Evolutionary conservation across 2,329 filamentous ascomycete species (phyloP), one percentile per base, ranked within the genome.

Genomic region (Colletotrichum chlorophyti): DNA sequence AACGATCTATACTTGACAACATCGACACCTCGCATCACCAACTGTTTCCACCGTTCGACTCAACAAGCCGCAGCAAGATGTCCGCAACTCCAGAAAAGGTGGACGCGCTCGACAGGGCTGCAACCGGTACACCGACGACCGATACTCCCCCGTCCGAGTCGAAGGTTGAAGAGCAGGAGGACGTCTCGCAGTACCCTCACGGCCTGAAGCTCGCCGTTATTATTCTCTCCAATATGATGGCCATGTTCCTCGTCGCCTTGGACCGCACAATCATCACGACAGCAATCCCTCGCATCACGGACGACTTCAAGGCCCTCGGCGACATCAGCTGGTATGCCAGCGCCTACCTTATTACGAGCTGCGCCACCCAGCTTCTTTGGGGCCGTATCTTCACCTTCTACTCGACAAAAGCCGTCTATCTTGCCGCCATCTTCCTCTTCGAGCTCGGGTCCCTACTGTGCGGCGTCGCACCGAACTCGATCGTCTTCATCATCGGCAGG

Each of bases 241-340:
- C 53, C 24, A 61, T 66, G 34, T 66, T 66, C 48, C 52, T 65
- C n/a, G 60, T 66, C 14, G 64, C 65, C n/a, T 50, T 66, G 15
- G 65, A 65, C 21, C 66, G 68, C 60, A 71, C 70, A 9, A 75
- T 76, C 51, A 70, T 76, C 38, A 64, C 73, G 8, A 76, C 71
- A 3, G 76, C 76, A 3, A 76, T 78, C 50, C 76, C 76, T 5
- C 70, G 69, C 35, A 78, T 78, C 58, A 78, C 75, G 0, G 68
- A 73, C 52, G 68, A 74, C 10, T 76, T 78, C 65, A 67, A 74
- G 24, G 72, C 75, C 41, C 69, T 81, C 6, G 68, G 73, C 8
- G 78, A 82, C 53, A 73, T 83, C 9, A 76, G 76, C 38, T 83
- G 80, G 79, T 82, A 82, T 54, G 78, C 76, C 2, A 74, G 65